These are phyloP conservation scores for Passalora sequoiae DNA, from an alignment of 2,329 filamentous ascomycete genomes.

Conservation along the genomic window DNA sequence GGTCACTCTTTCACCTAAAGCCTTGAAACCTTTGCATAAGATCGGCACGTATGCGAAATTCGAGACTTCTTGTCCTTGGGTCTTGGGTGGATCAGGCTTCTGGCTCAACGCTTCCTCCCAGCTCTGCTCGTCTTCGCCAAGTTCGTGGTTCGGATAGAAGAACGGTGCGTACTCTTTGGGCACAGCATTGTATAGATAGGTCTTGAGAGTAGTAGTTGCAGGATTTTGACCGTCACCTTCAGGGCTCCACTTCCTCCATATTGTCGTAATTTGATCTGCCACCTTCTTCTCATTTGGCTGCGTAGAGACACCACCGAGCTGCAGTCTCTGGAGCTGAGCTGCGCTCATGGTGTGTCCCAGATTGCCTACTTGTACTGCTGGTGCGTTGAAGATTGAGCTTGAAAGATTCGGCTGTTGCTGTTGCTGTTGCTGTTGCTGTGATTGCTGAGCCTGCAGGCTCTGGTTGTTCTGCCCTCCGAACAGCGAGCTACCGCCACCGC, in stretches of 20 bases:
- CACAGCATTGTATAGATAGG: constrained; percentile 85
- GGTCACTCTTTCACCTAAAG: constrained; percentile 65
- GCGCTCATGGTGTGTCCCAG: constrained; percentile 23
- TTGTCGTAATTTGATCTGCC: constrained; percentile 65
- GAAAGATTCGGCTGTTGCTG: constrained; percentile 22
- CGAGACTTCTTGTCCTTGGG: constrained; percentile 21
- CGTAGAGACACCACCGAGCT: constrained; percentile 22
- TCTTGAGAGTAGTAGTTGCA: constrained; percentile 61
- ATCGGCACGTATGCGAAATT: constrained; percentile 65
- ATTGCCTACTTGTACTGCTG: constrained; percentile 20
- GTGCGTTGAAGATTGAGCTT: constrained; percentile 18
- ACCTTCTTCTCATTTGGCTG: constrained; percentile 60
- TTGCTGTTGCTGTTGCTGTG: constrained; percentile 28
- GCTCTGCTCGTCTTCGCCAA: constrained; percentile 65
- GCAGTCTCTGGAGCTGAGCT: constrained; percentile 25
- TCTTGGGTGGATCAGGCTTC: constrained; percentile 55
- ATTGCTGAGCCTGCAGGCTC: no score
- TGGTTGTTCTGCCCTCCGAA: constrained; percentile 26
- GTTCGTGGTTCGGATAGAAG: constrained; percentile 58
- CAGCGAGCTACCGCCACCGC: constrained; percentile 5
- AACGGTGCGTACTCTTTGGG: constrained; percentile 69
- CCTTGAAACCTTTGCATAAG: constrained; percentile 66
- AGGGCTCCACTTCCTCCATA: constrained; percentile 71
- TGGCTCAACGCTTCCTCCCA: constrained; percentile 81
- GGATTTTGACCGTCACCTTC: constrained; percentile 26